These are phyloP conservation scores for Xylaria multiplex DNA, from an alignment of 2,329 filamentous ascomycete species.

Conservation along the genomic window DNA sequence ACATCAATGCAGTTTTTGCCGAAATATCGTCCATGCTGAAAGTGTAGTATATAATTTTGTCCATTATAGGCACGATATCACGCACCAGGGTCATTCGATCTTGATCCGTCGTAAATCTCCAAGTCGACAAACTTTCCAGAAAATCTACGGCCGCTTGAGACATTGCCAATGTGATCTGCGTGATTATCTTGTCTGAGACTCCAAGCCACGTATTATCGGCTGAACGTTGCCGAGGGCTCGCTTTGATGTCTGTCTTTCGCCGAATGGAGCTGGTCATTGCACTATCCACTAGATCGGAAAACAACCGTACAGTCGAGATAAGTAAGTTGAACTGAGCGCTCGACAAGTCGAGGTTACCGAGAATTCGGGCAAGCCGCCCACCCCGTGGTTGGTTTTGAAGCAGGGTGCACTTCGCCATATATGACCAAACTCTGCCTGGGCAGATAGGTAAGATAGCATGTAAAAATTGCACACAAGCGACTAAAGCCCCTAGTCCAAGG, in stretches of 20 bases:
- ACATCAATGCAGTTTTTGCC: slow-evolving; percentile 59
- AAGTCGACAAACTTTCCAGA: slow-evolving; percentile 85
- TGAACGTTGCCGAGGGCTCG: slow-evolving; percentile 57
- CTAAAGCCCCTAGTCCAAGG: slow-evolving; percentile 71
- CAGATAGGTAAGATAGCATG: slow-evolving; percentile 76
- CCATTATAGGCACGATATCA: slow-evolving; percentile 74
- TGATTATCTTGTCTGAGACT: slow-evolving; percentile 80
- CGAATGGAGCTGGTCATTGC: slow-evolving; percentile 75
- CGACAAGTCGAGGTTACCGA: slow-evolving; percentile 84
- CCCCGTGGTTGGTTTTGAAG: slow-evolving; percentile 80
- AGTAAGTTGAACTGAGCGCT: slow-evolving; percentile 82
- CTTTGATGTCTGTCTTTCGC: slow-evolving; percentile 67
- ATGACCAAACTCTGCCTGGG: slow-evolving; percentile 89
- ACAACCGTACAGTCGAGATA: slow-evolving; percentile 76
- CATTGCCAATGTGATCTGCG: slow-evolving; percentile 76
- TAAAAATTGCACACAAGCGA: slow-evolving; percentile 82
- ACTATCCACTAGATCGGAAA: slow-evolving; percentile 79
- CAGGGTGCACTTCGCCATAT: slow-evolving; percentile 82
- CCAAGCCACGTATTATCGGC: slow-evolving; percentile 70
- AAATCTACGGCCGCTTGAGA: slow-evolving; percentile 82
- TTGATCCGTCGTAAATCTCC: slow-evolving; percentile 78
- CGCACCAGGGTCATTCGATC: slow-evolving; percentile 76
- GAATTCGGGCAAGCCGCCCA: slow-evolving; percentile 79
- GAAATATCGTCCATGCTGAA: slow-evolving; percentile 77
- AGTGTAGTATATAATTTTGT: slow-evolving; percentile 75